A percentile compares a stretch with the other conserved stretches of the same genome.
Conservation (phyloP, 345 rosid genomes). For the Clarkia xantiana region DNA sequence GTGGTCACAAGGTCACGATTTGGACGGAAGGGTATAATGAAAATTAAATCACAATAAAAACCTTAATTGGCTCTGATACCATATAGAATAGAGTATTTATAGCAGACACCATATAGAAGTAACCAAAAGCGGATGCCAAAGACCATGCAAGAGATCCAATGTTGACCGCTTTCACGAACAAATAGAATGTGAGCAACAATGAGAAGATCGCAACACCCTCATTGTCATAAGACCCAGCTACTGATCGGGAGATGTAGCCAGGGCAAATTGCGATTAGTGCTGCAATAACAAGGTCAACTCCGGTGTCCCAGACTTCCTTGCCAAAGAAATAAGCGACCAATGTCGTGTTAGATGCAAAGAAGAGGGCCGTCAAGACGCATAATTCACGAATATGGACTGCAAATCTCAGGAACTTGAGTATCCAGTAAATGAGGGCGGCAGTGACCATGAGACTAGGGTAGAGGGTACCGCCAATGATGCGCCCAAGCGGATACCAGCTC, state of each 20-base stretch:
- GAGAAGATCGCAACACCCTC: constrained; percentile 96
- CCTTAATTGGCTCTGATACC: constrained; percentile 77
- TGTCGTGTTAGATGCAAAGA: constrained; percentile 91
- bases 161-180: constrained; percentile 84
- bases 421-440: constrained; percentile 70
- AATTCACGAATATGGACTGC: constrained; percentile 94
- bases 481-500: constrained; percentile 97
- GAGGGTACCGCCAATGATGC: constrained; percentile 90
- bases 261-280: constrained; percentile 84
- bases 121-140: constrained; percentile 79
- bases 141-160: constrained; percentile 88
- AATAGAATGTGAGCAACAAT: constrained; percentile 64
- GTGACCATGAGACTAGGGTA: constrained; percentile 94
- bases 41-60: constrained; percentile 79
- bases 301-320: constrained; percentile 94
- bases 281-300: constrained; percentile 90
- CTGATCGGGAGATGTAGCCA: constrained; percentile 89
- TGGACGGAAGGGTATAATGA: too few relatives aligned
- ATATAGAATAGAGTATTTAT: constrained; percentile 78
- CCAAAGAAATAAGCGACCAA: constrained; percentile 92
- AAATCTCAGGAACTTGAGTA: constrained; percentile 48
- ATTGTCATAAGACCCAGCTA: constrained; percentile 91
- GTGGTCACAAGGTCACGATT: too few relatives aligned
- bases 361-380: constrained; percentile 89
- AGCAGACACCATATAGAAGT: constrained; percentile 96